These are phyloP conservation scores for Hippophae gyantsensis DNA, from an alignment of 306 rosid genomes.

Conservation along the genomic window DNA sequence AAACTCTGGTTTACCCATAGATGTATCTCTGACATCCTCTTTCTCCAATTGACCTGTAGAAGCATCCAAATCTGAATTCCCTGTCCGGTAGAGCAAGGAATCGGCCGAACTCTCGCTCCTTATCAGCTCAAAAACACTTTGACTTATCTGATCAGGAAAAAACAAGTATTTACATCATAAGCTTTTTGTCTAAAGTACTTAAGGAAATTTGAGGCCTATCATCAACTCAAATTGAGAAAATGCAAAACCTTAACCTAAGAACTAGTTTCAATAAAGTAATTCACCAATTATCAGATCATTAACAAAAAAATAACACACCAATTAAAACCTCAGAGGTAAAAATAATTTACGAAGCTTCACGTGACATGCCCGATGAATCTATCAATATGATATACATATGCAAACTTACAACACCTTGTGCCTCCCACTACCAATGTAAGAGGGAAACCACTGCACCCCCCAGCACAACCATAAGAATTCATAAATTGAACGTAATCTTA, in stretches of 20 bases:
- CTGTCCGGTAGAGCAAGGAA: slow-evolving; percentile 30
- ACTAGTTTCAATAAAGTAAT: neutral
- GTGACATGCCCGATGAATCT: too few relatives aligned
- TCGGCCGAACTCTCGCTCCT: slow-evolving; percentile 31
- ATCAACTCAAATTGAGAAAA: neutral
- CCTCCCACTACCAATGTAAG: too few relatives aligned
- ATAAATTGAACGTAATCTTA: too few relatives aligned
- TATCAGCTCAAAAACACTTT: slow-evolving; percentile 62
- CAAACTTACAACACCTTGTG: too few relatives aligned
- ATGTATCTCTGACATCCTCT: slow-evolving; percentile 13
- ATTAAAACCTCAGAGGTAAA: too few relatives aligned
- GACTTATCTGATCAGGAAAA: slow-evolving; percentile 66
- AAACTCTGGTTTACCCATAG: slow-evolving; percentile 23
- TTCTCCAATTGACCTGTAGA: slow-evolving; percentile 22
- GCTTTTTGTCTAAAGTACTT: neutral
- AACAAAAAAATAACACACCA: too few relatives aligned
- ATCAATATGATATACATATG: too few relatives aligned
- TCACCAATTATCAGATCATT: neutral
- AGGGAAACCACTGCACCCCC: too few relatives aligned
- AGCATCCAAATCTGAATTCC: slow-evolving; percentile 21
- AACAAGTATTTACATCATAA: slow-evolving; percentile 8
- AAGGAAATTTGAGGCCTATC: neutral
- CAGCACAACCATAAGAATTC: too few relatives aligned
- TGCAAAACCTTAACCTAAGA: too few relatives aligned
- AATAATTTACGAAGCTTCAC: too few relatives aligned